Evolutionary conservation across 257 asterid species (phyloP), one percentile per base, ranked within the genome.

Genomic region (Solanum okadae): DNA sequence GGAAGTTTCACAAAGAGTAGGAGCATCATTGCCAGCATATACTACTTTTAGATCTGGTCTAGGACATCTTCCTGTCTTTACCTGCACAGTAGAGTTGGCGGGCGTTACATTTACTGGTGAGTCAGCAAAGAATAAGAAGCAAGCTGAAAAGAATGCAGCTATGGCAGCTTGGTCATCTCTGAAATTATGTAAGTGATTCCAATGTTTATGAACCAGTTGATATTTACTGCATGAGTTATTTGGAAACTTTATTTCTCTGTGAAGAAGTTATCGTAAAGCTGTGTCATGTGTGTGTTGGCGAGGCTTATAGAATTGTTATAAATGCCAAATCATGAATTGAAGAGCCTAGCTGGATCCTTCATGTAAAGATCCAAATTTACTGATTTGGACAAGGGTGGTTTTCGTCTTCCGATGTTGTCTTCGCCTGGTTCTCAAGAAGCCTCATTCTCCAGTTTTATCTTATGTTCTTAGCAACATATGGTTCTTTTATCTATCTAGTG

Each of bases 161-260:
- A 91, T 92, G 94, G 88, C 92, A 70, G 94, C 94, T 75, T 92
- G 94, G 94, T 90, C 91, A n/a, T 92, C 94, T 90, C 91, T 92
- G 77, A 92, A 92, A 91, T 42, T 88, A 84, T 87, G 94, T 91
- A 56, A 92, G 93, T 85, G 77, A 63, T 73, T 68, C 52, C 34
- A 67, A 56, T 85, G 77, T 49, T 16, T 73, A 10, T 20, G 20
- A 49, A 82, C 86, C 86, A 49, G 73, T 76, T 56, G 56, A 83
- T 65, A 71, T 34, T 71, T 90, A 70, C 77, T 87, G 88, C 31
- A 59, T 13, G 42, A 65, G 63, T 44, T 61, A n/a, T 40, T n/a
- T 33, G 31, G 88, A 33, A 71, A 82, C 71, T 14, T 49, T 52
- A 20, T 49, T 82, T 49, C 13, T 10, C 15, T 82, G 7, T 49